A percentile compares a stretch with the other conserved stretches of the same genome.
Conservation (phyloP, 1,284 basidiomycete genomes). For the Apiotrichum siamense region DNA sequence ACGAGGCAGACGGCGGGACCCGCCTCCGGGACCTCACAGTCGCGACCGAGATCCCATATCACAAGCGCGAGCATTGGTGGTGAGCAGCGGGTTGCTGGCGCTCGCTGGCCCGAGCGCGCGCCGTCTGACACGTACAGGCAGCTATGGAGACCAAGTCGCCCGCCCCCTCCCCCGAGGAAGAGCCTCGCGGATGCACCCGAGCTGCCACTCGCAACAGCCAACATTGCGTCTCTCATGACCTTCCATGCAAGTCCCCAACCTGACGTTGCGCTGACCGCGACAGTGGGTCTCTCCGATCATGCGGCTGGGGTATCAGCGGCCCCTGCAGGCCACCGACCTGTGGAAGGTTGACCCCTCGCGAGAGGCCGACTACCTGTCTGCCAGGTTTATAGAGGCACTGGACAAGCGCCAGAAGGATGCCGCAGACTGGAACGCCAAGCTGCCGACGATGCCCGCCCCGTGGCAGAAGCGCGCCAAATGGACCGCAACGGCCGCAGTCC, state of each 20-base stretch:
- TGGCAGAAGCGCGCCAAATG: slow-evolving; percentile 51
- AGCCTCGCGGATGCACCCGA: slow-evolving; percentile 58
- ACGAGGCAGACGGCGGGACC: no score
- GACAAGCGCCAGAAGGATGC: slow-evolving; percentile 26
- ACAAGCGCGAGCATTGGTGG: slow-evolving; percentile 40
- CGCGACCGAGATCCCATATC: slow-evolving; percentile 25
- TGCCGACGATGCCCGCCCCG: slow-evolving; percentile 43
- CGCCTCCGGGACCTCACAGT: no score
- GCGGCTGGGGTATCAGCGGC: slow-evolving; percentile 58
- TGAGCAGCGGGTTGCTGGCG: no score
- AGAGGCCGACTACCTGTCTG: slow-evolving; percentile 52
- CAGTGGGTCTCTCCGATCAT: slow-evolving; percentile 59
- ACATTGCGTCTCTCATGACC: slow-evolving; percentile 56
- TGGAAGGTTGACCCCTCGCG: slow-evolving; percentile 57
- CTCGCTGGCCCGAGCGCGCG: background rate
- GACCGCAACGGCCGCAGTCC: slow-evolving; percentile 47
- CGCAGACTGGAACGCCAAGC: slow-evolving; percentile 35
- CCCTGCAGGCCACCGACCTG: slow-evolving; percentile 65
- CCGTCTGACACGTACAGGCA: slow-evolving; percentile 25
- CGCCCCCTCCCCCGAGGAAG: slow-evolving; percentile 56
- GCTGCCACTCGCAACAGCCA: slow-evolving; percentile 58
- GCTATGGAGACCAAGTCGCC: slow-evolving; percentile 51
- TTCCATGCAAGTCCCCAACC: slow-evolving; percentile 47
- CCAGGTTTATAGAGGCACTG: slow-evolving; percentile 37
- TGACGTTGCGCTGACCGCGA: background rate